Conservation (phyloP, 129 eudicot genomes). For the Chrysanthemum lavandulifolium region DNA sequence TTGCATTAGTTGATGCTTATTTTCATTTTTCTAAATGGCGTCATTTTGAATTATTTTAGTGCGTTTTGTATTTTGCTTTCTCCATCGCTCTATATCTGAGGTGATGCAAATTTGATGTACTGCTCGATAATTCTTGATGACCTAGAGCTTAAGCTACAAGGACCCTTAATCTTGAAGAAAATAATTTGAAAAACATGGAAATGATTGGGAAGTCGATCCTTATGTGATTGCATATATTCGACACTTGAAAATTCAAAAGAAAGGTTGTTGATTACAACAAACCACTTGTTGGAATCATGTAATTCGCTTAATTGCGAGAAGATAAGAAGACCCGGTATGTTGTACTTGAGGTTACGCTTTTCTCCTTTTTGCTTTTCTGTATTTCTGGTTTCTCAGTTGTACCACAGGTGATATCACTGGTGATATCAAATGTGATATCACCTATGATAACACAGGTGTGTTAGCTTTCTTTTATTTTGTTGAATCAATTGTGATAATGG, state of each 20-base stretch:
- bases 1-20: too few relatives aligned
- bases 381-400: not conserved
- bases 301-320: constrained; percentile 75
- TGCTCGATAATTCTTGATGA: constrained; percentile 52
- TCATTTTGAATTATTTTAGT: not conserved
- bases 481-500: too few relatives aligned
- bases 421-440: too few relatives aligned
- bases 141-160: constrained; percentile 95
- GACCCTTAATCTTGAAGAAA: constrained; percentile 70
- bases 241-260: constrained; percentile 80
- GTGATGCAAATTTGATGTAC: not conserved
- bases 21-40: too few relatives aligned
- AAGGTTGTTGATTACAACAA: constrained; percentile 74
- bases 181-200: constrained; percentile 82
- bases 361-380: not conserved
- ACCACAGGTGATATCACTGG: too few relatives aligned
- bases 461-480: too few relatives aligned
- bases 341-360: constrained; percentile 60
- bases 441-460: too few relatives aligned
- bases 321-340: constrained; percentile 88
- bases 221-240: too few relatives aligned
- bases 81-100: too few relatives aligned
- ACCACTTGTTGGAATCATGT: constrained; percentile 88
- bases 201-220: constrained; percentile 98
- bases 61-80: not conserved